Conservation (phyloP, 345 rosid species). For the Camelina laxa region DNA sequence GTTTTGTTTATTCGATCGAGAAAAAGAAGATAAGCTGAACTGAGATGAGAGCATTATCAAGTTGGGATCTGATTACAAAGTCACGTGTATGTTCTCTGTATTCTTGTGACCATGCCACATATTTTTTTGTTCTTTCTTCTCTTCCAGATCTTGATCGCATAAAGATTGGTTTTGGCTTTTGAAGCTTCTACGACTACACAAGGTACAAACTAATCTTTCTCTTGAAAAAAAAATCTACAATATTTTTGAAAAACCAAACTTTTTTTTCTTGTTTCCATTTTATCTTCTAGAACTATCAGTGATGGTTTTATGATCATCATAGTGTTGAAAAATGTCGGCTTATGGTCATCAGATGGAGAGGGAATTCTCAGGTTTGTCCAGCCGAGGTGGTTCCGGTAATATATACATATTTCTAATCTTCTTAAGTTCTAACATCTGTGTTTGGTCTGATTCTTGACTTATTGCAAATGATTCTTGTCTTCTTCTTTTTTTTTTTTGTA, state of each 20-base stretch:
- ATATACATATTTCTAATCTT: not conserved
- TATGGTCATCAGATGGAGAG: constrained; percentile 80
- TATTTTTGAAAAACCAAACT: not conserved
- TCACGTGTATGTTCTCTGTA: constrained; percentile 38
- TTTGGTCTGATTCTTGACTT: constrained; percentile 20
- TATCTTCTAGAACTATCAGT: not conserved
- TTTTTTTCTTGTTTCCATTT: not conserved
- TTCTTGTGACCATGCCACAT: constrained; percentile 28
- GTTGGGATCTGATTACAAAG: constrained; percentile 23
- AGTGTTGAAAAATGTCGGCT: constrained; percentile 57
- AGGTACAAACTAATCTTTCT: no score
- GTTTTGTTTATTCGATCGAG: not conserved
- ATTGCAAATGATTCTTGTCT: constrained; percentile 1
- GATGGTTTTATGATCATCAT: not conserved
- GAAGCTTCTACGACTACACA: not conserved
- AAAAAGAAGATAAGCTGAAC: constrained; percentile 28
- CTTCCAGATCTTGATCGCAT: constrained; percentile 25
- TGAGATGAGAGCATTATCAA: not conserved
- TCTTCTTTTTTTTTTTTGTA: constrained; percentile 25
- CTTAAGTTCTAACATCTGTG: not conserved
- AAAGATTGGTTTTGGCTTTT: constrained; percentile 22
- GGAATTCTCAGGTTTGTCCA: constrained; percentile 66
- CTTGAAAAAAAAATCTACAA: no score
- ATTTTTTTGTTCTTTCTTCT: not conserved
- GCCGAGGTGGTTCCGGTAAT: constrained; percentile 74